Base-by-base conservation (phyloP, 768 basidiomycete genomes). In the Leccinellum albellum region DNA sequence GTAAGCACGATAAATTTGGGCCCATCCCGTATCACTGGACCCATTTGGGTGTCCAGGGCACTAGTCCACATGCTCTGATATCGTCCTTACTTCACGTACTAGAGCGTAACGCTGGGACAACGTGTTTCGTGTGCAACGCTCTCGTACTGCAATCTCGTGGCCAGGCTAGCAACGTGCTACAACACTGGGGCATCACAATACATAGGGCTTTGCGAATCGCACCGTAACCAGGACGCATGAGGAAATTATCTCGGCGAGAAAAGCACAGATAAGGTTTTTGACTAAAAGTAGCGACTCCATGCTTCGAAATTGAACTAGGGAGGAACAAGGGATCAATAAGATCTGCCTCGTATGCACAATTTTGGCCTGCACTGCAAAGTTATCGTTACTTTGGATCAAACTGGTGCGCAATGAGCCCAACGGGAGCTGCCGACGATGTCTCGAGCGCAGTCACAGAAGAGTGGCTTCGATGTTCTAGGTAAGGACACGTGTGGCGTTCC, bases 191-290 rank as follows among this genome's bases (percentile, higher is more conserved):
- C 44, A 59, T 57, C 53, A 59, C 58, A 61, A 49, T 59, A 57
- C 59, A 20, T 59, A 45, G 31, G 50, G 33, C 58, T 58, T 54
- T 57, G 42, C n/a, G 32, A 57, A 61, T 56, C 58, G 47, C 59
- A 53, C 53, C n/a, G 59, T 61, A 64, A 61, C 65, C 29, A 59
- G 55, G 50, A 64, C 62, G 31, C 45, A 69, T 44, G 53, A 54
- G 60, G 65, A 52, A 62, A 61, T 37, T 53, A 50, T 65, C 53
- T 42, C 45, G 42, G 58, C 58, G 59, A 26, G 67, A 28, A 64
- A 61, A 55, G 50, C 50, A 24, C 59, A 58, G 55, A 67, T 67
- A 67, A 64, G 62, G 67, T 67, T 67, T 67, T 67, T 64, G 51
- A 37, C 67, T 67, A 67, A 67, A 66, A 49, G 59, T 45, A 57